Percentiles rank a stretch among this genome's conserved stretches.
phyloP scores from a whole-genome alignment of 208 protist species.

The Leishmania lainsoni region DNA sequence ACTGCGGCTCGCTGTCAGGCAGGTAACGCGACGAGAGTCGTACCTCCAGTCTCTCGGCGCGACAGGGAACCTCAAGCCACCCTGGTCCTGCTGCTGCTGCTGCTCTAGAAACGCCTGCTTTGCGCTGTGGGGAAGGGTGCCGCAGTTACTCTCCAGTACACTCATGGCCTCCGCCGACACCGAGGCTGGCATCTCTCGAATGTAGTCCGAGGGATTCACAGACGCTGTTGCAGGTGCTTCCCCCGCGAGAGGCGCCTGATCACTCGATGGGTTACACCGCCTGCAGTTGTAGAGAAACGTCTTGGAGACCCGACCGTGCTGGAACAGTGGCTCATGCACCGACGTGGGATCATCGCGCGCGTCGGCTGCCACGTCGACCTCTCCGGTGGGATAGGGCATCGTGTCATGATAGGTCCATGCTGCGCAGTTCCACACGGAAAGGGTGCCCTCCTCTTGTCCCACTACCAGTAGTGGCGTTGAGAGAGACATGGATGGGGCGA shows the following conservation, averaged over 20 bases:
- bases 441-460: constrained; percentile 50
- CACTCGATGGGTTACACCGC: constrained; percentile 13
- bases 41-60: constrained; percentile 18
- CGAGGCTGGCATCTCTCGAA: constrained; percentile 12
- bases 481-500: constrained; percentile 18
- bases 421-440: constrained; percentile 35
- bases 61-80: not conserved
- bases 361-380: constrained; percentile 38
- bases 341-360: not conserved
- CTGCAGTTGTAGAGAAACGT: constrained; percentile 46
- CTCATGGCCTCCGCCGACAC: constrained; percentile 8
- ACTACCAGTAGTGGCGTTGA: constrained; percentile 32
- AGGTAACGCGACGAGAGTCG: constrained; percentile 54
- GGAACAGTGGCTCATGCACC: constrained; percentile 25
- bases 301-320: constrained; percentile 22
- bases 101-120: constrained; percentile 4
- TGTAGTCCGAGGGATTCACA: not conserved
- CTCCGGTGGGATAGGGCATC: constrained; percentile 41
- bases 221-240: not conserved
- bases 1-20: constrained; percentile 20
- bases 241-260: not conserved
- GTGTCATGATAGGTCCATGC: constrained; percentile 39
- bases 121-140: not conserved
- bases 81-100: not conserved
- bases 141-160: constrained; percentile 15